Percentiles rank a stretch among this genome's conserved stretches.
Evolutionary conservation across 2,329 filamentous ascomycete species (phyloP).

Genomic region (Fusarium humuli): DNA sequence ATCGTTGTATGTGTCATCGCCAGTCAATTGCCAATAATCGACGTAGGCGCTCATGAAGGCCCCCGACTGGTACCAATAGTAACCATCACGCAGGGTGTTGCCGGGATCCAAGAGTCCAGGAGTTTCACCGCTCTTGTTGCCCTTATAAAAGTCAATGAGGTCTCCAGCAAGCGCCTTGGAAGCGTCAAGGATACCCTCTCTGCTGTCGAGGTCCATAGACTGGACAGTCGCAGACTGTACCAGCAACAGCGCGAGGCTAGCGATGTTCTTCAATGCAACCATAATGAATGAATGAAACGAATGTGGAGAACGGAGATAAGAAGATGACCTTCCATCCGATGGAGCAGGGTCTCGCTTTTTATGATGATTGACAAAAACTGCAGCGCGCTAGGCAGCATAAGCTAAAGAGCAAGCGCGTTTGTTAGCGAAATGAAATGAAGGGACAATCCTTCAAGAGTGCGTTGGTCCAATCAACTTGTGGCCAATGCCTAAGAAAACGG

Average conservation of each 20-base stretch:
- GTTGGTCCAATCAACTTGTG: background rate
- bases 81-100: conserved; percentile 54
- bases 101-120: conserved; percentile 61
- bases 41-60: conserved; percentile 75
- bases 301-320: background rate
- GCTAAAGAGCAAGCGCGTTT: background rate
- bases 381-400: background rate
- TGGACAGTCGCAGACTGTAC: conserved; percentile 5
- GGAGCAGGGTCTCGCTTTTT: background rate
- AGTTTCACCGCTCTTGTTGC: conserved; percentile 61
- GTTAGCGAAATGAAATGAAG: conserved; percentile 14
- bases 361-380: background rate
- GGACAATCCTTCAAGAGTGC: conserved; percentile 14
- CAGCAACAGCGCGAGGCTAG: conserved; percentile 10
- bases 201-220: conserved; percentile 14
- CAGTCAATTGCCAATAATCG: conserved; percentile 77
- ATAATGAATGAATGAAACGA: background rate
- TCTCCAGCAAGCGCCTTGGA: conserved; percentile 59
- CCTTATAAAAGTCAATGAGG: conserved; percentile 62
- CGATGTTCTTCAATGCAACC: background rate
- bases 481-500: background rate
- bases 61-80: conserved; percentile 80
- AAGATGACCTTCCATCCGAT: background rate
- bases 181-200: conserved; percentile 21
- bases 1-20: conserved; percentile 71